Conservation (phyloP, 2,329 filamentous ascomycete genomes). For the Fusarium sp. region DNA sequence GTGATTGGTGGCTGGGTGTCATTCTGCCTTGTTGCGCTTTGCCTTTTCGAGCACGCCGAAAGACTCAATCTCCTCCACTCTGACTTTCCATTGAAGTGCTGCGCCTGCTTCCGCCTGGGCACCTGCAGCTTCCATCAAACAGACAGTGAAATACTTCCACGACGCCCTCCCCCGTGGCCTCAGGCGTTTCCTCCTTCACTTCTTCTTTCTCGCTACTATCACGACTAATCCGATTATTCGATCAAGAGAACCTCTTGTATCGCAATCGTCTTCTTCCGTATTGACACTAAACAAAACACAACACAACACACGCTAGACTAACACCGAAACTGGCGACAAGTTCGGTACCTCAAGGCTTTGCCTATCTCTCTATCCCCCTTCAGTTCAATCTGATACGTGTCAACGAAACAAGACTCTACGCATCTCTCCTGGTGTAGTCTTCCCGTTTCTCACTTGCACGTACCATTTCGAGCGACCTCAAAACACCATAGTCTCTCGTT, state of each 20-base stretch:
- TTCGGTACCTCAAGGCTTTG: conserved; percentile 27
- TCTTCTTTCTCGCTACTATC: conserved; percentile 20
- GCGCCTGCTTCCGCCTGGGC: conserved; percentile 41
- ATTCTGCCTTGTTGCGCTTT: conserved; percentile 42
- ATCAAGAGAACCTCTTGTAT: conserved; percentile 8
- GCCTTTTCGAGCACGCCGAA: conserved; percentile 56
- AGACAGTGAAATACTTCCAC: conserved; percentile 48
- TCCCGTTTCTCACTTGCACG: conserved; percentile 9
- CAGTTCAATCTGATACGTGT: conserved; percentile 11
- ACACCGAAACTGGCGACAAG: conserved; percentile 31
- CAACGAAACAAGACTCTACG: conserved; percentile 17
- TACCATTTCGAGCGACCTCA: conserved; percentile 13
- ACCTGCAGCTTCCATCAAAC: conserved; percentile 35
- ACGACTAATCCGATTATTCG: not conserved
- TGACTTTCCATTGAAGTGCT: conserved; percentile 34
- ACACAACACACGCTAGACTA: not conserved
- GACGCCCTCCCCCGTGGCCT: conserved; percentile 47
- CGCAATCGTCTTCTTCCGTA: not conserved
- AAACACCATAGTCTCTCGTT: conserved; percentile 15
- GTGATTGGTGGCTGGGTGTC: conserved; percentile 43
- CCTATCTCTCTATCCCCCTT: conserved; percentile 10
- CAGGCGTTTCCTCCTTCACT: conserved; percentile 43
- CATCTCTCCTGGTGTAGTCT: conserved; percentile 7
- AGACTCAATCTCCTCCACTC: conserved; percentile 49
- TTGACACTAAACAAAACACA: not conserved